Percentiles rank a stretch among this genome's conserved stretches.
phyloP scores from a whole-genome alignment of 1,139 yeast species.

The Wickerhamomyces sp. region DNA sequence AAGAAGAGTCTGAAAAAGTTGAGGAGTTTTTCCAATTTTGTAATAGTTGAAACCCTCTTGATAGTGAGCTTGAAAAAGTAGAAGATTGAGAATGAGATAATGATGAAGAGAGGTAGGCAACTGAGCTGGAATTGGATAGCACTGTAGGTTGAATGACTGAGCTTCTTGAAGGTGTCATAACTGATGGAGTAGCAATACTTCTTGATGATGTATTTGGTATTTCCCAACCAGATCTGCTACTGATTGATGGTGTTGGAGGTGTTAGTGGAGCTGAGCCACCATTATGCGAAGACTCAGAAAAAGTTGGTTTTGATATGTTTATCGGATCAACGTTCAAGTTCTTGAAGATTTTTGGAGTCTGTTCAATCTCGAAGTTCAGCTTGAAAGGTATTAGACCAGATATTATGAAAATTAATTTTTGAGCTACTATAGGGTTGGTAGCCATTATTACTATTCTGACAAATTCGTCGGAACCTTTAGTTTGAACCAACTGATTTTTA shows the following conservation, averaged over 20 bases:
- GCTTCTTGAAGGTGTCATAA: slow-evolving; percentile 15
- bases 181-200: slow-evolving; percentile 18
- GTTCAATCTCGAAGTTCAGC: slow-evolving; percentile 6
- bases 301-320: not conserved
- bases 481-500: slow-evolving; percentile 26
- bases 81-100: slow-evolving; percentile 17
- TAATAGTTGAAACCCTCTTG: slow-evolving; percentile 21
- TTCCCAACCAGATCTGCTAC: slow-evolving; percentile 21
- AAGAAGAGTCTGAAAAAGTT: slow-evolving; percentile 14
- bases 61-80: slow-evolving; percentile 19
- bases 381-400: slow-evolving; percentile 41
- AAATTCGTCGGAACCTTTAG: slow-evolving; percentile 25
- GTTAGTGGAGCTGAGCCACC: slow-evolving; percentile 3
- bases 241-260: slow-evolving; percentile 21
- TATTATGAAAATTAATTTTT: slow-evolving; percentile 50
- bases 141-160: slow-evolving; percentile 14
- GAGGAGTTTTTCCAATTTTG: slow-evolving; percentile 21
- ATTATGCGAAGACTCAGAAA: not conserved
- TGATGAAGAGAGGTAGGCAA: slow-evolving; percentile 22
- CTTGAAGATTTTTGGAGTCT: not conserved
- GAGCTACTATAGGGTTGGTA: slow-evolving; percentile 58
- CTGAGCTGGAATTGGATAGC: slow-evolving; percentile 19
- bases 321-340: not conserved
- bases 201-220: slow-evolving; percentile 23
- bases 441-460: slow-evolving; percentile 54